Evolutionary conservation across 2,329 filamentous ascomycete genomes (phyloP).

Genomic region (Botrytis byssoidea): DNA sequence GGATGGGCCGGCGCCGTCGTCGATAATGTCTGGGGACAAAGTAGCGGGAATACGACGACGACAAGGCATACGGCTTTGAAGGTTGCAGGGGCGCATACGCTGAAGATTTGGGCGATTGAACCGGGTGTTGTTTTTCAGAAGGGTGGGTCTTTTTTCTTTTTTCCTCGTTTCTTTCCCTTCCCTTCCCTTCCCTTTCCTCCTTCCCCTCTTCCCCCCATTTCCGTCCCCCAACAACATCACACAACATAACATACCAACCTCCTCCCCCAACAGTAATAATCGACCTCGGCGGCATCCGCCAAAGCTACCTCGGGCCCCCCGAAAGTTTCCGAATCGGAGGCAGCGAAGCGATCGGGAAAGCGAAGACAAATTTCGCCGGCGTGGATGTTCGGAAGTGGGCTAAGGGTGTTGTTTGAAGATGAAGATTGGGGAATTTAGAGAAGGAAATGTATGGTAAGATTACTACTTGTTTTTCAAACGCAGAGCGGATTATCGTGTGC

Average conservation of each 20-base stretch:
- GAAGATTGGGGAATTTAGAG: no score
- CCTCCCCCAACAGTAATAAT: slow-evolving; percentile 36
- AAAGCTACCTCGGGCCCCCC: slow-evolving; percentile 44
- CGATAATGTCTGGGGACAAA: slow-evolving; percentile 34
- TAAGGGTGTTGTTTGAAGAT: slow-evolving; percentile 2
- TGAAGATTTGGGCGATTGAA: slow-evolving; percentile 42
- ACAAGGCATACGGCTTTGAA: slow-evolving; percentile 32
- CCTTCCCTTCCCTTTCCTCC: no score
- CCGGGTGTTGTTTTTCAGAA: slow-evolving; percentile 43
- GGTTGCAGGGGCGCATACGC: slow-evolving; percentile 34
- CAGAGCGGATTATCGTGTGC: no score
- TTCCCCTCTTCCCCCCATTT: no score
- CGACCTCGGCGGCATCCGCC: slow-evolving; percentile 43
- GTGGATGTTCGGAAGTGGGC: slow-evolving; percentile 12
- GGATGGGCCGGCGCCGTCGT: slow-evolving; percentile 32
- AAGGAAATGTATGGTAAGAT: no score
- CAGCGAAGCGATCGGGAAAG: slow-evolving; percentile 27
- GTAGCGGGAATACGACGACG: slow-evolving; percentile 33
- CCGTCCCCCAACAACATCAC: no score
- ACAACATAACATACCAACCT: no score
- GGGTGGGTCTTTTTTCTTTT: background rate
- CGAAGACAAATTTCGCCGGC: slow-evolving; percentile 29
- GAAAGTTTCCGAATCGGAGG: slow-evolving; percentile 38
- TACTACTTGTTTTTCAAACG: background rate
- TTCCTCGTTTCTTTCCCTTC: no score